Percentiles rank a stretch among this genome's conserved stretches.
phyloP scores from a whole-genome alignment of 495 filamentous ascomycete species.

The Podospora australis region DNA sequence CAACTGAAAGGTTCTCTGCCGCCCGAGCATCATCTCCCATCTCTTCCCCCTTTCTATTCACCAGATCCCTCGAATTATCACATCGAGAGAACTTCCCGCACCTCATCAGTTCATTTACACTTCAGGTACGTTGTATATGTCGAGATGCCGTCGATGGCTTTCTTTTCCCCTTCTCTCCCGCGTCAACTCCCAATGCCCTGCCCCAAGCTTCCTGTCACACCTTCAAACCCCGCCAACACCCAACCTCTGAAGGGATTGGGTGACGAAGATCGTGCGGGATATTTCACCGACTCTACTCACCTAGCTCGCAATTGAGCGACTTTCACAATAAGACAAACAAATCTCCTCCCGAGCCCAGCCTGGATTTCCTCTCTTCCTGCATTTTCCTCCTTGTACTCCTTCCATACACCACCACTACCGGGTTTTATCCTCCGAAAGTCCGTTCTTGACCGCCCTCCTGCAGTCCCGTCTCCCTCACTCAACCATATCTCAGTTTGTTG shows the following conservation, averaged over 20 bases:
- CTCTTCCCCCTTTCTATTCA: conserved; percentile 3
- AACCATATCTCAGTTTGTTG: background rate
- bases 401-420: background rate
- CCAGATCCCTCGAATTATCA: conserved; percentile 2
- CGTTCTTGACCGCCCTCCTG: conserved; percentile 5
- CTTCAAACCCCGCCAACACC: conserved; percentile 7
- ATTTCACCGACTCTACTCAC: conserved; percentile 8
- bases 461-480: background rate
- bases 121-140: conserved; percentile 8
- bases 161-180: background rate
- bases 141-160: background rate
- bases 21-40: conserved; percentile 4
- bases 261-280: conserved; percentile 21
- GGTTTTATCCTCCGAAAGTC: background rate
- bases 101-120: conserved; percentile 8
- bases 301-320: conserved; percentile 20
- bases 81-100: conserved; percentile 6
- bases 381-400: background rate
- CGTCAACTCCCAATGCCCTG: background rate
- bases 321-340: conserved; percentile 9
- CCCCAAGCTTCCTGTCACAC: background rate
- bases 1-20: conserved; percentile 20
- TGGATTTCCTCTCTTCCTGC: background rate
- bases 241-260: background rate
- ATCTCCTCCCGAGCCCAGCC: background rate